Percentiles rank a stretch among this genome's conserved stretches.
Evolutionary conservation across 805 yeast species (phyloP).

Genomic region (Teunomyces cretensis): DNA sequence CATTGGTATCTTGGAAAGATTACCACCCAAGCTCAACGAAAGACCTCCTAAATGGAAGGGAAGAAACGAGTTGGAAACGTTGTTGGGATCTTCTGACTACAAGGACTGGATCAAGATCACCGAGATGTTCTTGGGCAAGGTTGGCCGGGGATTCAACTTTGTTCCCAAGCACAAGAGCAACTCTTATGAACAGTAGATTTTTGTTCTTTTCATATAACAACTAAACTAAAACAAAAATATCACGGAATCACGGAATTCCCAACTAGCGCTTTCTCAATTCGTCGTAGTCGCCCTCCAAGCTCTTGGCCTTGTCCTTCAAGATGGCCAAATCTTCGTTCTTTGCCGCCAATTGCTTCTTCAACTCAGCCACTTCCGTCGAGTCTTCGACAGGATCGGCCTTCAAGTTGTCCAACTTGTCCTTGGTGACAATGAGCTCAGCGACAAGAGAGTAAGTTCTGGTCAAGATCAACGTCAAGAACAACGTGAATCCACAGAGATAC

Average conservation of each 20-base stretch:
- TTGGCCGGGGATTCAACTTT: slow-evolving; percentile 70
- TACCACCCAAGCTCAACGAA: slow-evolving; percentile 88
- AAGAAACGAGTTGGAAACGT: slow-evolving; percentile 87
- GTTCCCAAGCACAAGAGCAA: slow-evolving; percentile 95
- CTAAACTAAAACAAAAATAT: no score
- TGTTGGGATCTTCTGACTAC: slow-evolving; percentile 80
- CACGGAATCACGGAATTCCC: no score
- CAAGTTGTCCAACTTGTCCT: slow-evolving; percentile 52
- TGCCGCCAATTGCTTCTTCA: slow-evolving; percentile 47
- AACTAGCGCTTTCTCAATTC: slow-evolving; percentile 5
- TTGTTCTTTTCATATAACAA: no score
- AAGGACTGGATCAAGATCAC: slow-evolving; percentile 94
- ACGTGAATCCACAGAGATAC: slow-evolving; percentile 93
- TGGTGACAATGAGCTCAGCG: slow-evolving; percentile 64
- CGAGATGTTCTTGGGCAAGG: slow-evolving; percentile 93
- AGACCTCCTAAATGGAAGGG: slow-evolving; percentile 95
- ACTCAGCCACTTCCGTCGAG: slow-evolving; percentile 41
- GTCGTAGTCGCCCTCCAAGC: slow-evolving; percentile 66
- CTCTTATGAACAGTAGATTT: slow-evolving; percentile 46
- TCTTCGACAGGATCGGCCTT: slow-evolving; percentile 19
- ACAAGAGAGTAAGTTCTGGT: slow-evolving; percentile 82
- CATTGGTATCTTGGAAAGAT: slow-evolving; percentile 82
- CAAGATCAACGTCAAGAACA: slow-evolving; percentile 82
- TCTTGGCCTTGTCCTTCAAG: slow-evolving; percentile 71
- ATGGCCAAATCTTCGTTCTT: slow-evolving; percentile 65